These are phyloP conservation scores for Ormosia semicastrata DNA, from an alignment of 306 rosid genomes.

Conservation along the genomic window DNA sequence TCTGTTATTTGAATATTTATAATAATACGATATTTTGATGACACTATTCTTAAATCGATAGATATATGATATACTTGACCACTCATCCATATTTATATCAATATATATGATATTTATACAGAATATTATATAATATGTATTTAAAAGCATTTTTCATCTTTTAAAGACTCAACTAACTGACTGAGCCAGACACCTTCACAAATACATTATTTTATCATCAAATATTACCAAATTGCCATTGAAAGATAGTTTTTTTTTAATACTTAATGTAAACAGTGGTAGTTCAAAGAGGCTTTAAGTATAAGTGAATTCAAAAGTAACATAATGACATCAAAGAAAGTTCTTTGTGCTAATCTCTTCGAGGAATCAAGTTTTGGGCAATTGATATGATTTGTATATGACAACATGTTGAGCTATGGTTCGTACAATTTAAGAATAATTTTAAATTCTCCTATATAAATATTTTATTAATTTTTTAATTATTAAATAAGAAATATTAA, in stretches of 20 bases:
- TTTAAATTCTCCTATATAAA: too few species aligned
- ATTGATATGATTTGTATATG: slow-evolving; percentile 36
- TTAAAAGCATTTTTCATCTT: background rate
- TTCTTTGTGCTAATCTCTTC: slow-evolving; percentile 29
- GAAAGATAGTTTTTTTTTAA: background rate
- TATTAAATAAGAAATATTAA: too few species aligned
- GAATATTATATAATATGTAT: too few species aligned
- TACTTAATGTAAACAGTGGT: background rate
- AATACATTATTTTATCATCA: background rate
- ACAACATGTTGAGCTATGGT: slow-evolving; percentile 7
- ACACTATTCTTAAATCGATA: too few species aligned
- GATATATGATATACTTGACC: too few species aligned
- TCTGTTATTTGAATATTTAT: background rate
- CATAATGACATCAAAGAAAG: slow-evolving; percentile 32
- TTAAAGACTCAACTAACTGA: background rate
- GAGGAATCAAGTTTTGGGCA: slow-evolving; percentile 16
- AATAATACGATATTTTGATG: too few species aligned
- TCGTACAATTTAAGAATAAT: too few species aligned
- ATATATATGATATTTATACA: too few species aligned
- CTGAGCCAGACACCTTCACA: background rate
- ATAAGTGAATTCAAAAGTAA: slow-evolving; percentile 23
- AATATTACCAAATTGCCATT: background rate
- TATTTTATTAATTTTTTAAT: too few species aligned
- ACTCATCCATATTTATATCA: too few species aligned
- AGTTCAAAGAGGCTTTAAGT: background rate